Conservation (phyloP, 2,329 filamentous ascomycete species). For the Seiridium unicorne region DNA sequence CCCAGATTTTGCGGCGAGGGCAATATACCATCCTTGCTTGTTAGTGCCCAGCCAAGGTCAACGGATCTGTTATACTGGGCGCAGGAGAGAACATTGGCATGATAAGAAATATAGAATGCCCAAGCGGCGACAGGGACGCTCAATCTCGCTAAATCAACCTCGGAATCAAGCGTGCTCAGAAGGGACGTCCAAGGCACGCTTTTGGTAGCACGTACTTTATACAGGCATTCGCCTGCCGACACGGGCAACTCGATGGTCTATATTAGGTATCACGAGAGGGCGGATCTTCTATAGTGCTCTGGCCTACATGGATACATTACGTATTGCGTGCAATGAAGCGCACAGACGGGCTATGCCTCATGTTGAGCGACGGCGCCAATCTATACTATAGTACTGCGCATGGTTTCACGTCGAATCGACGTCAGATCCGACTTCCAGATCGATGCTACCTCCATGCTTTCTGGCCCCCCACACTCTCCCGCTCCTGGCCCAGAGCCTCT, state of each 20-base stretch:
- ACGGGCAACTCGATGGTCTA: not conserved
- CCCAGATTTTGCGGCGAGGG: too few relatives aligned
- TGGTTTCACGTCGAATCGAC: not conserved
- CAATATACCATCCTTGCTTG: too few relatives aligned
- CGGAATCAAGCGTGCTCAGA: not conserved
- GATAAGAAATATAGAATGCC: too few relatives aligned
- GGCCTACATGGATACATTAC: too few relatives aligned
- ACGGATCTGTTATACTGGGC: too few relatives aligned
- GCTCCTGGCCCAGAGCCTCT: not conserved
- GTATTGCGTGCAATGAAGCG: not conserved
- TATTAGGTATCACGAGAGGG: not conserved
- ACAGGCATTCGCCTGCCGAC: constrained; percentile 2
- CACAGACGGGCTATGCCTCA: not conserved
- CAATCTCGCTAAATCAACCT: not conserved
- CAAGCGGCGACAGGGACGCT: too few relatives aligned
- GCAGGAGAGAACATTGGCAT: too few relatives aligned
- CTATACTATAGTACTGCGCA: too few relatives aligned
- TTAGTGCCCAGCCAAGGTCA: too few relatives aligned
- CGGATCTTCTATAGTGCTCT: not conserved
- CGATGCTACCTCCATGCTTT: not conserved
- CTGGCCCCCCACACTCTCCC: not conserved
- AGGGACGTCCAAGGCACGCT: not conserved
- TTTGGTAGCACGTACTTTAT: not conserved
- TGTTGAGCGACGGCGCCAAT: not conserved
- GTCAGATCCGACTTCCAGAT: constrained; percentile 3